A percentile compares a stretch with the other conserved stretches of the same genome.
phyloP scores from a whole-genome alignment of 495 filamentous ascomycete genomes.

The Xylaria curta region DNA sequence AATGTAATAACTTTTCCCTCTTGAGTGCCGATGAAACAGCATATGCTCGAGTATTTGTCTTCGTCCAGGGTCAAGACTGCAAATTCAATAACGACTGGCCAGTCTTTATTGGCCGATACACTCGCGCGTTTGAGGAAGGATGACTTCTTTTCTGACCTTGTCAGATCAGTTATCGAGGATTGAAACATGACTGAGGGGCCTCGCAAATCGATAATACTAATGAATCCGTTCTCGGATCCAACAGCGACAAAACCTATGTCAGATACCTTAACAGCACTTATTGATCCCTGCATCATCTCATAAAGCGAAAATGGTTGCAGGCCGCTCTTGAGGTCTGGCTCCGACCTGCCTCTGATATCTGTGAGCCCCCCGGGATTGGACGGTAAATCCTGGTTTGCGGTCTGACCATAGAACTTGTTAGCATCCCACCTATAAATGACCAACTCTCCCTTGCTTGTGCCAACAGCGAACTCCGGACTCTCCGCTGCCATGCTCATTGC shows the following conservation, averaged over 20 bases:
- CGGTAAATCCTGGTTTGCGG: slow-evolving; percentile 48
- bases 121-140: slow-evolving; percentile 64
- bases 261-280: slow-evolving; percentile 80
- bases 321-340: slow-evolving; percentile 82
- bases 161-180: slow-evolving; percentile 68
- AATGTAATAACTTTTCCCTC: slow-evolving; percentile 83
- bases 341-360: slow-evolving; percentile 73
- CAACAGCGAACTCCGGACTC: slow-evolving; percentile 84
- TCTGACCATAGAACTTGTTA: slow-evolving; percentile 68
- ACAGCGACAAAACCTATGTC: slow-evolving; percentile 90
- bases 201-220: slow-evolving; percentile 83
- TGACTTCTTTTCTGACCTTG: slow-evolving; percentile 70
- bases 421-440: slow-evolving; percentile 85
- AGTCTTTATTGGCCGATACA: slow-evolving; percentile 63
- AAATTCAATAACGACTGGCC: slow-evolving; percentile 82
- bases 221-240: slow-evolving; percentile 78
- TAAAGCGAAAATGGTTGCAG: slow-evolving; percentile 81
- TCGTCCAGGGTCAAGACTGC: slow-evolving; percentile 91
- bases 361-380: slow-evolving; percentile 68
- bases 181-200: slow-evolving; percentile 88
- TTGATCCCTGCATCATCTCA: slow-evolving; percentile 78
- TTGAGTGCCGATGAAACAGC: slow-evolving; percentile 89
- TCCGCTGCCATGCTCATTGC: slow-evolving; percentile 75
- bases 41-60: slow-evolving; percentile 92
- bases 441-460: slow-evolving; percentile 80